Percentiles rank a stretch among this genome's conserved stretches.
Evolutionary conservation across 1,139 yeast species (phyloP).

Genomic region (Magnusiomyces paraingens): DNA sequence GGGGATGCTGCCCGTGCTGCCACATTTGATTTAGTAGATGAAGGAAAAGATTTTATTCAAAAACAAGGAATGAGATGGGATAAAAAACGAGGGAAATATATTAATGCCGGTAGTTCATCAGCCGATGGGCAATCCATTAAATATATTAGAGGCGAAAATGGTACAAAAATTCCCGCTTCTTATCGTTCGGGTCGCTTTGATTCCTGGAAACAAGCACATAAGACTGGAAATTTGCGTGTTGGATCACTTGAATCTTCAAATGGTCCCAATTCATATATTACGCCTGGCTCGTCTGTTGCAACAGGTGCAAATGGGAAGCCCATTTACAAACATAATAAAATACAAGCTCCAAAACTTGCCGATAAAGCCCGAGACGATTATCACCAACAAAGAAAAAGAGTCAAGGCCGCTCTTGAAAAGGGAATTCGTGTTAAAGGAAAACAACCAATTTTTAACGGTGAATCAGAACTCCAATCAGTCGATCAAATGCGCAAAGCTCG

Average conservation of each 20-base stretch:
- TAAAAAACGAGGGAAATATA: constrained; percentile 84
- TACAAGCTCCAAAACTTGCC: constrained; percentile 80
- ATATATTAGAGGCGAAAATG: constrained; percentile 91
- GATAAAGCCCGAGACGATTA: constrained; percentile 87
- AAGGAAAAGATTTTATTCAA: constrained; percentile 49
- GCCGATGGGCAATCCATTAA: constrained; percentile 36
- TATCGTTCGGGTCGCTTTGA: constrained; percentile 88
- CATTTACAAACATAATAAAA: constrained; percentile 64
- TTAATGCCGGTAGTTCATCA: constrained; percentile 71
- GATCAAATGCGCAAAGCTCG: constrained; percentile 79
- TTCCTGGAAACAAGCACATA: constrained; percentile 77
- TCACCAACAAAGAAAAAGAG: constrained; percentile 75
- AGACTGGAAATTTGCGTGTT: constrained; percentile 43
- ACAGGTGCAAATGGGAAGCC: constrained; percentile 28
- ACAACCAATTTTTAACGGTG: constrained; percentile 16
- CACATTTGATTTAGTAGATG: constrained; percentile 75
- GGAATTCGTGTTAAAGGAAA: constrained; percentile 70
- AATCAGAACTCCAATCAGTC: constrained; percentile 57
- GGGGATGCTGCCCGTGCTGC: constrained; percentile 80
- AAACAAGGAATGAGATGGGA: constrained; percentile 87
- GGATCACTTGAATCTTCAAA: constrained; percentile 45
- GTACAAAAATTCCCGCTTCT: constrained; percentile 88
- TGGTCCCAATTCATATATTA: constrained; percentile 15
- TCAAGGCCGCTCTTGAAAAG: constrained; percentile 68
- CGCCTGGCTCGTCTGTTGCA: constrained; percentile 24